Evolutionary conservation across 257 asterid genomes (phyloP).

Genomic region (Solanum verrucosum): DNA sequence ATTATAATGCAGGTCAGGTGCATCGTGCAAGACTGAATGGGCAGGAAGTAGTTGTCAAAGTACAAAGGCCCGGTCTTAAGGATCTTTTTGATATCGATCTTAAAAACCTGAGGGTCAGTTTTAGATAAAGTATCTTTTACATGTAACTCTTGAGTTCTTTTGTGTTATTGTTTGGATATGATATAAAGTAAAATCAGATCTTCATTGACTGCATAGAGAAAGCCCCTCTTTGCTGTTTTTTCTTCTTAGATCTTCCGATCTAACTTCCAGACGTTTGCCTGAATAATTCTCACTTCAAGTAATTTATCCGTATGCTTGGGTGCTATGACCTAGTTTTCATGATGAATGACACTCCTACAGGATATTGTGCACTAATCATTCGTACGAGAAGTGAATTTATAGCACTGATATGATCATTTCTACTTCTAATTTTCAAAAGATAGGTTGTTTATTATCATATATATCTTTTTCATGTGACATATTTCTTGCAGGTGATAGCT

Average conservation of each 20-base stretch:
- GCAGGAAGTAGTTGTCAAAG: slow-evolving; percentile 68
- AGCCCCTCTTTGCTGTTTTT: background rate
- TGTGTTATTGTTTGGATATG: background rate
- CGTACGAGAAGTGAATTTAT: background rate
- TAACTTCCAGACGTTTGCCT: background rate
- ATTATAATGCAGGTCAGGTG: slow-evolving; percentile 62
- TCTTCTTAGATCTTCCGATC: background rate
- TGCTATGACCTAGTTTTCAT: background rate
- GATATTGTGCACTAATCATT: background rate
- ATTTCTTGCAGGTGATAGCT: slow-evolving; percentile 66
- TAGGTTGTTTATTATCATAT: background rate
- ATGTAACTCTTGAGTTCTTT: background rate
- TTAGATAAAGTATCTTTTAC: background rate
- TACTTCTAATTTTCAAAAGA: background rate
- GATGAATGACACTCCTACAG: background rate
- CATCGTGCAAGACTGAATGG: slow-evolving; percentile 83
- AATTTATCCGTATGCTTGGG: background rate
- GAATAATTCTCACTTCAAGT: background rate
- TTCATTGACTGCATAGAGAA: background rate
- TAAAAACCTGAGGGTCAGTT: slow-evolving; percentile 77
- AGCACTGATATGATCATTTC: background rate
- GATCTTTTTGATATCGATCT: slow-evolving; percentile 87
- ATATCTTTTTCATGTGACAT: slow-evolving; percentile 2
- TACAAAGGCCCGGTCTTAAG: slow-evolving; percentile 93
- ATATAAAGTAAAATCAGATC: background rate